A percentile compares a stretch with the other conserved stretches of the same genome.
phyloP scores from a whole-genome alignment of 805 yeast species.

The Metschnikowia proteae region DNA sequence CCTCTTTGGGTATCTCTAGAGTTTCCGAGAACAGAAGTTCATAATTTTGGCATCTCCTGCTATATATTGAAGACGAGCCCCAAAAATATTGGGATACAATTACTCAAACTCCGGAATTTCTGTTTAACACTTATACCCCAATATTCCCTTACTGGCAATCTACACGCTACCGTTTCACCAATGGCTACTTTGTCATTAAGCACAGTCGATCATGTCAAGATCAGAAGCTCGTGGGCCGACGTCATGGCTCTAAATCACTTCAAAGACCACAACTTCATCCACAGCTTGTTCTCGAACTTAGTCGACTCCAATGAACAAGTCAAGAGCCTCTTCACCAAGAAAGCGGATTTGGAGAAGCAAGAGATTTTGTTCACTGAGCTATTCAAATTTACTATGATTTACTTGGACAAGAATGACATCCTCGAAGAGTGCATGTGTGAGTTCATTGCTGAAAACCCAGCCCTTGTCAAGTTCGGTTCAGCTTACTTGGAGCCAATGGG shows the following conservation, averaged over 20 bases:
- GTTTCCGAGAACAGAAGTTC: constrained; percentile 4
- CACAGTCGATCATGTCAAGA: constrained; percentile 17
- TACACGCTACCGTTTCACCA: not conserved
- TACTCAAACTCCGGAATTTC: not conserved
- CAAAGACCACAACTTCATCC: constrained; percentile 29
- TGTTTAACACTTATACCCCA: not conserved
- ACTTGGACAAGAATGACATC: constrained; percentile 24
- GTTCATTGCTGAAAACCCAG: constrained; percentile 31
- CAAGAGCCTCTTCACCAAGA: constrained; percentile 20
- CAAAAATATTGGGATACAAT: constrained; percentile 1
- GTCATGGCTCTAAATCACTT: constrained; percentile 27
- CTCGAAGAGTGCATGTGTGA: constrained; percentile 33
- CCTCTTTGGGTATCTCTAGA: constrained; percentile 2
- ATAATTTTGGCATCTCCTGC: not conserved
- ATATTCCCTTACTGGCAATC: not conserved
- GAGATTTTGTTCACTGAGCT: constrained; percentile 35
- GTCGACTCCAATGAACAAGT: constrained; percentile 29
- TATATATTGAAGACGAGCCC: constrained; percentile 1
- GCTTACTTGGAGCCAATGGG: constrained; percentile 43
- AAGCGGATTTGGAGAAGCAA: constrained; percentile 26
- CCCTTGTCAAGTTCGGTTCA: constrained; percentile 22
- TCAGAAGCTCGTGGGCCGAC: constrained; percentile 34
- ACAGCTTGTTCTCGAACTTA: constrained; percentile 32
- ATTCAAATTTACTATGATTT: constrained; percentile 29
- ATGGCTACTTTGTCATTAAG: constrained; percentile 12